Conservation (phyloP, 139 green algal genomes). For the Raphidocelis subcapitata region DNA sequence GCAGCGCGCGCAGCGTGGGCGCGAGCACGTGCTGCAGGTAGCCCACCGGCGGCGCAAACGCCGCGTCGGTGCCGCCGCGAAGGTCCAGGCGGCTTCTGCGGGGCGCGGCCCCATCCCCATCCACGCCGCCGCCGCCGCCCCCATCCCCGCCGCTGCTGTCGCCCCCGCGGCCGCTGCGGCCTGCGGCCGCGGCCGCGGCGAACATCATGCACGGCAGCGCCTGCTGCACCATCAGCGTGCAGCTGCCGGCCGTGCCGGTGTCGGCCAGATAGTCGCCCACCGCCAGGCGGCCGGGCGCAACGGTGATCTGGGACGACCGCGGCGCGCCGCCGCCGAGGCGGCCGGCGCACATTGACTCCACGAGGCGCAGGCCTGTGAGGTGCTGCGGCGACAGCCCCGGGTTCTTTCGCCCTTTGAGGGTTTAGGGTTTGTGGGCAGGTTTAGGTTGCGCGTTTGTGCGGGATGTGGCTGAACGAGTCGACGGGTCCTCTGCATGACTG, state of each 20-base stretch:
- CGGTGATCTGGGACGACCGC: conserved; percentile 36
- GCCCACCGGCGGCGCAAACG: conserved; percentile 68
- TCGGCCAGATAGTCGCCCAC: conserved; percentile 48
- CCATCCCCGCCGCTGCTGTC: not conserved
- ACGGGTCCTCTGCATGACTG: not conserved
- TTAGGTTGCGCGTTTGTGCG: not conserved
- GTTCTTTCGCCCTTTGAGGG: conserved; percentile 26
- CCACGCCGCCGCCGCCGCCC: too few species aligned
- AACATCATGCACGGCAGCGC: conserved; percentile 53
- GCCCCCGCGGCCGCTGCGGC: not conserved
- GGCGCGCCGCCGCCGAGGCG: conserved; percentile 36
- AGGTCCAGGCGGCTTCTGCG: conserved; percentile 43
- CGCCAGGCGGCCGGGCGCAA: conserved; percentile 38
- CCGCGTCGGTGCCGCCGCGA: conserved; percentile 75
- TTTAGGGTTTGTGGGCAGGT: not conserved
- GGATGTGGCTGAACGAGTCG: not conserved
- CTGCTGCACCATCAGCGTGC: conserved; percentile 74
- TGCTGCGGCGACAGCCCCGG: conserved; percentile 62
- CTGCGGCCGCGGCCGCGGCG: conserved; percentile 13
- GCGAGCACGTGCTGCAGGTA: conserved; percentile 77
- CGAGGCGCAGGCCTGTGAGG: conserved; percentile 61
- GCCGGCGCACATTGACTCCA: conserved; percentile 47
- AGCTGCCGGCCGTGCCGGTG: conserved; percentile 75
- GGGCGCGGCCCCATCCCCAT: not conserved
- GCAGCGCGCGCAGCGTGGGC: conserved; percentile 52